Conservation (phyloP, 371 early-diverging fungal species). For the Mucor plumbeus region DNA sequence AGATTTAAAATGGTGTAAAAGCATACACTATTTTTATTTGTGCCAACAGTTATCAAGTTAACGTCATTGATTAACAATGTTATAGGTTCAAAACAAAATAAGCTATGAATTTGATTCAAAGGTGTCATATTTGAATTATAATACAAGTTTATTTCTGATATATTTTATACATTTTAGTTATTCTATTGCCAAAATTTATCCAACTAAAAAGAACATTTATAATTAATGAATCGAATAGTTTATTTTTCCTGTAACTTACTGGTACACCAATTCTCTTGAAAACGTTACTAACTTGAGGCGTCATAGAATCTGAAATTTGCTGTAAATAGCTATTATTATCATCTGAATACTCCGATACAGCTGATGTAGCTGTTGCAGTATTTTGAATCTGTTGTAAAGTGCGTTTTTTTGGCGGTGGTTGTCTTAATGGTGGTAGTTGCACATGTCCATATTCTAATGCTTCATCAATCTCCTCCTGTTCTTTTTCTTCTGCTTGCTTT, state of each 20-base stretch:
- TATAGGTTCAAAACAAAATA: too few species aligned
- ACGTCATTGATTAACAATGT: too few species aligned
- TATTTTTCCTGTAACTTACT: slow-evolving; percentile 12
- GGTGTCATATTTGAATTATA: not conserved
- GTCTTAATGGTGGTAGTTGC: slow-evolving; percentile 6
- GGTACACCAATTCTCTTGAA: slow-evolving; percentile 27
- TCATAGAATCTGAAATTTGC: slow-evolving; percentile 17
- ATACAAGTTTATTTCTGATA: not conserved
- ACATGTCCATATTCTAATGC: slow-evolving; percentile 25
- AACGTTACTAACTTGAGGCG: slow-evolving; percentile 19
- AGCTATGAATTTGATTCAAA: not conserved
- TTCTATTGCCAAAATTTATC: slow-evolving; percentile 26
- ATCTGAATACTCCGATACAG: not conserved
- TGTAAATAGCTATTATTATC: slow-evolving; percentile 17
- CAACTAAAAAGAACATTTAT: not conserved
- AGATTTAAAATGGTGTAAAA: too few species aligned
- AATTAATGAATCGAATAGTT: not conserved
- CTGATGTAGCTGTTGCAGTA: not conserved
- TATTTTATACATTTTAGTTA: not conserved
- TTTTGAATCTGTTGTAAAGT: slow-evolving; percentile 8
- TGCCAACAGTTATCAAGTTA: too few species aligned
- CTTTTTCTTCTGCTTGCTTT: slow-evolving; percentile 1
- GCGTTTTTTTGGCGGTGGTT: not conserved
- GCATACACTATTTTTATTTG: too few species aligned
- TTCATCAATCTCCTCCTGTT: slow-evolving; percentile 12